Evolutionary conservation across 2,329 filamentous ascomycete species (phyloP).

Genomic region (Trichophyton schoenleinii): DNA sequence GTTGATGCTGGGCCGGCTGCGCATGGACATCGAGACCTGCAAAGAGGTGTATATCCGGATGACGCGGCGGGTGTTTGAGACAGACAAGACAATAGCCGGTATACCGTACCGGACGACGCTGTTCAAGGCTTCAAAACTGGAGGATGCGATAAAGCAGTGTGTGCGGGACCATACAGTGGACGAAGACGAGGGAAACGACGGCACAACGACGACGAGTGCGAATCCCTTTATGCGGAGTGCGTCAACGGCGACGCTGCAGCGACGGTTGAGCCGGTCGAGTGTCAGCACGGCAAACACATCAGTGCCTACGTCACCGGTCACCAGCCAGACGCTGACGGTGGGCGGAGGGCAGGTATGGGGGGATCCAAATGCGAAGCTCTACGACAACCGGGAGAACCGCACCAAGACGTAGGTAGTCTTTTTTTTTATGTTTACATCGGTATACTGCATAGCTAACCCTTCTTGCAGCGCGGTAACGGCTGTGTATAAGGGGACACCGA

Average conservation of each 20-base stretch:
- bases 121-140: constrained; percentile 92
- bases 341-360: constrained; percentile 48
- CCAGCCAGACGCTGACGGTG: constrained; percentile 27
- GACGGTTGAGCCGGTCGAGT: constrained; percentile 68
- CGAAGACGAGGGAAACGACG: constrained; percentile 73
- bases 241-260: constrained; percentile 26
- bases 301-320: constrained; percentile 46
- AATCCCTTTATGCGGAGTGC: constrained; percentile 1
- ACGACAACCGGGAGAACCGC: constrained; percentile 71
- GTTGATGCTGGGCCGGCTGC: constrained; percentile 85
- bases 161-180: constrained; percentile 74
- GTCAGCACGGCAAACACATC: constrained; percentile 66
- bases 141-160: constrained; percentile 83
- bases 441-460: background rate
- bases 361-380: constrained; percentile 74
- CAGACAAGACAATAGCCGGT: constrained; percentile 92
- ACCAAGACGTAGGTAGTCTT: constrained; percentile 65
- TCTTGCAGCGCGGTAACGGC: constrained; percentile 66
- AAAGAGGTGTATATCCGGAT: constrained; percentile 94
- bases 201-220: constrained; percentile 16
- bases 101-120: constrained; percentile 89
- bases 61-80: constrained; percentile 90
- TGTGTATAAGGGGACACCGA: constrained; percentile 70
- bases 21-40: constrained; percentile 89
- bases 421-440: too few relatives aligned